phyloP scores from a whole-genome alignment of 306 rosid genomes.

The Erythrophleum fordii region DNA sequence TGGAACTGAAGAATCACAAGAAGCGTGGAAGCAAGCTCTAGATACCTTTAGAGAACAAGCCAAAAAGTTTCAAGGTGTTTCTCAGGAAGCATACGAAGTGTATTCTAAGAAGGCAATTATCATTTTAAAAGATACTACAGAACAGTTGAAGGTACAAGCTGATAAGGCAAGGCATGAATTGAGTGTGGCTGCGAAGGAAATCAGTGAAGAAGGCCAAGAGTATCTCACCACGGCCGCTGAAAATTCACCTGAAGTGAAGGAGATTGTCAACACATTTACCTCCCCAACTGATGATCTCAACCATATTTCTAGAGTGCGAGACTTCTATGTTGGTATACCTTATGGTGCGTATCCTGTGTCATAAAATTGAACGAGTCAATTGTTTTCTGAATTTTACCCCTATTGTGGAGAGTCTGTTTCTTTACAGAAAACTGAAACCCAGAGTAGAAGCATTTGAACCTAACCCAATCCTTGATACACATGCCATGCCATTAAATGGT shows the following conservation, averaged over 20 bases:
- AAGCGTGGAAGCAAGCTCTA: conserved; percentile 77
- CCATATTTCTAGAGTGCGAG: conserved; percentile 64
- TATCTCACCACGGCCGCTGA: conserved; percentile 70
- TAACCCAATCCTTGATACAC: neutral
- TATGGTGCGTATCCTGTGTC: conserved; percentile 69
- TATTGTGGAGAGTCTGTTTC: neutral
- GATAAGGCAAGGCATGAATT: conserved; percentile 72
- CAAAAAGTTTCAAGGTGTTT: conserved; percentile 65
- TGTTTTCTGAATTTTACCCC: neutral
- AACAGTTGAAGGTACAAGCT: conserved; percentile 79
- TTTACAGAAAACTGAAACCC: conserved; percentile 10
- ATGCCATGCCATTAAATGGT: conserved; percentile 8
- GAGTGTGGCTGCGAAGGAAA: conserved; percentile 66
- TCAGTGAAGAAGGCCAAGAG: conserved; percentile 77
- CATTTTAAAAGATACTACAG: conserved; percentile 70
- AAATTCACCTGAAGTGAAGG: conserved; percentile 84
- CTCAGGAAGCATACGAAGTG: conserved; percentile 81
- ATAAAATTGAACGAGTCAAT: neutral
- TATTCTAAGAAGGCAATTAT: conserved; percentile 80
- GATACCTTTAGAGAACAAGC: conserved; percentile 89
- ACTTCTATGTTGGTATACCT: conserved; percentile 90
- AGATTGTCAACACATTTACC: conserved; percentile 74
- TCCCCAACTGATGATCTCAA: conserved; percentile 63
- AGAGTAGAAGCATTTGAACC: conserved; percentile 33
- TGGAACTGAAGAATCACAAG: conserved; percentile 67